Base-by-base conservation (phyloP, 2,329 filamentous ascomycete species). In the Cladorrhinum sp. region DNA sequence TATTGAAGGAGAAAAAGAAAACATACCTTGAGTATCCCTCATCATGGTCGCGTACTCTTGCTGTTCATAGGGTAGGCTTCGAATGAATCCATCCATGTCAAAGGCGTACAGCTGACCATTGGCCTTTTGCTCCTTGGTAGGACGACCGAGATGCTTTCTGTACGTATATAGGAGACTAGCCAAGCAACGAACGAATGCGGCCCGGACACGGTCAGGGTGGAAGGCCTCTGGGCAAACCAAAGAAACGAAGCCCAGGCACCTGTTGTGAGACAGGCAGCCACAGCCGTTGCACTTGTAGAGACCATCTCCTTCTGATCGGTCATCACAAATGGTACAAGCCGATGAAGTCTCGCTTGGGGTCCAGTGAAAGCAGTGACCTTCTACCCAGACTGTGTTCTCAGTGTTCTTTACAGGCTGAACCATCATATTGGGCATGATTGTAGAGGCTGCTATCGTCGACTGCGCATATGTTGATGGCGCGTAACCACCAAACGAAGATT, bases 401-500 rank as follows among this genome's bases (percentile, higher is more conserved):
- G 90, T 92, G 69, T 93, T 91, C 51, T 81, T 80, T 7, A 93
- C 90, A 1, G 89, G 89, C 69, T 93, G 90, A 63, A 92, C 83
- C 62, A 91, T 83, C 83, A 92, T 89, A 68, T 87, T 90, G 36
- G 91, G 91, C 90, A 95, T 93, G 67, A 95, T 87, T 1, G 91
- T 95, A 6, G 90, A 93, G 7, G 91, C 91, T 1, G 91, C 91
- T 50, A 95, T 77, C 0, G 91, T 95, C n/a, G 90, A 93, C 68
- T 91, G 89, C 0, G 91, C 91, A 70, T 95, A 95, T 2, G 91
- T 87, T 2, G 91, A 93, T 2, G 91, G 91, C 4, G 91, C 90
- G 72, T 95, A 95, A 8, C 87, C 85, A 51, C 77, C 77, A 60
- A 89, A 90, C 2, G 89, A 92, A 13, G 90, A 92, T 63, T 86